Conservation (phyloP, 2,329 filamentous ascomycete genomes). For the Fusarium gaditjirri region DNA sequence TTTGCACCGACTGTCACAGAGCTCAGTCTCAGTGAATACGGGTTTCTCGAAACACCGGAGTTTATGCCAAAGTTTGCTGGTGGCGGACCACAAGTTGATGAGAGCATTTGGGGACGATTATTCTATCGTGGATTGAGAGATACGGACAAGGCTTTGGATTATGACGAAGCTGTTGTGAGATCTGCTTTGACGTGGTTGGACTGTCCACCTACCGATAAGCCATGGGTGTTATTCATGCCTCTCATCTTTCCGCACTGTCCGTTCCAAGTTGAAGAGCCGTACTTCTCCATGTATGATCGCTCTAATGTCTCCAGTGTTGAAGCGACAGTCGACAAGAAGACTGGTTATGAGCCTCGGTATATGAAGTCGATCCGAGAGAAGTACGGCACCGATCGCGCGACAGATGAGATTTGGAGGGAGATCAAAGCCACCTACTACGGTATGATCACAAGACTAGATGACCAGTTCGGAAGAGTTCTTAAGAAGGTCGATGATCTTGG, state of each 20-base stretch:
- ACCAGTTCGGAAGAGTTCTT: conserved; percentile 57
- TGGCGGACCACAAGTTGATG: conserved; percentile 38
- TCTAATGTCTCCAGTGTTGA: conserved; percentile 35
- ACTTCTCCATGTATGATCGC: conserved; percentile 58
- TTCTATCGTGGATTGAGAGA: conserved; percentile 56
- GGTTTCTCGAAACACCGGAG: conserved; percentile 54
- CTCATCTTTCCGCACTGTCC: conserved; percentile 58
- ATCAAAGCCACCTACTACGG: conserved; percentile 59
- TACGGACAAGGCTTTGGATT: conserved; percentile 52
- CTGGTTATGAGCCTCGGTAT: conserved; percentile 56
- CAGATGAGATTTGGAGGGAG: conserved; percentile 55
- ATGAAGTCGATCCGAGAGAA: conserved; percentile 52
- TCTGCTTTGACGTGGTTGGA: conserved; percentile 57
- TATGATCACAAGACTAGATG: conserved; percentile 58
- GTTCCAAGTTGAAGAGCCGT: conserved; percentile 60
- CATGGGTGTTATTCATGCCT: conserved; percentile 57
- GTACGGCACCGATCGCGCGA: conserved; percentile 54
- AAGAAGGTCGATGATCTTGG: conserved; percentile 47
- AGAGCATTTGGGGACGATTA: conserved; percentile 52
- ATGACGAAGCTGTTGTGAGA: conserved; percentile 56
- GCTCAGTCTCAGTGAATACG: conserved; percentile 57
- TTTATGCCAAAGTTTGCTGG: conserved; percentile 47
- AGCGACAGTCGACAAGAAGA: conserved; percentile 41
- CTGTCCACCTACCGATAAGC: conserved; percentile 52
- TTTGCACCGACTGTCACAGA: conserved; percentile 58